Base-by-base conservation (phyloP, 148 eudicot species). In the Rhododendron henanense region DNA sequence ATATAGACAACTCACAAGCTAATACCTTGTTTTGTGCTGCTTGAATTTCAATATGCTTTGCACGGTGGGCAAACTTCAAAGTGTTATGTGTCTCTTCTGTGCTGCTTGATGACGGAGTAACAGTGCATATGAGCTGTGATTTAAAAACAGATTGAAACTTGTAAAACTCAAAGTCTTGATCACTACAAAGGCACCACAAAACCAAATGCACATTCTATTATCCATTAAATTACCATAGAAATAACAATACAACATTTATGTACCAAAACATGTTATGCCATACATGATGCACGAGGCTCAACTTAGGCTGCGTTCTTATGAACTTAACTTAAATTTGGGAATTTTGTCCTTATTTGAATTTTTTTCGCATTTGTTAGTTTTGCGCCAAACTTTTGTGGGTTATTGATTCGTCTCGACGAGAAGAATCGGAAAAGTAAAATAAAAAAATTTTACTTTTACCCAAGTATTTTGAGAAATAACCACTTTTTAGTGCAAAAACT, bases 41-140 rank as follows among this genome's bases (percentile, higher is more conserved):
- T 90, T 97, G 99, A 88, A 97, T 92, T 91, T 97, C 99, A 90
- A 97, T 94, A 87, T 92, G 91, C 87, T 96, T 96, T 86, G 99
- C 96, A 87, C 98, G 98, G 87, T 97, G 98, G 21, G 99, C 99
- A 91, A 97, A 97, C 88, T 97, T 97, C 88, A 97, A 89, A 83
- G 99, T 97, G 90, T 97, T 95, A 84, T 97, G 98, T 37, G 99
- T 97, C 90, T 97, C 99, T 89, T 97, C 99, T 33, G 96, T 78
- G 90, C 91, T 97, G 90, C 98, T 97, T 87, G 98, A 97, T 78
- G 99, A 96, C 75, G 99, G 99, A 81, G 98, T 97, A 84, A 97
- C 94, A 85, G 95, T 95, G 93, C 99, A 97, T 81, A 97, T 94
- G 81, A 97, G 98, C 99, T 97, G 94, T 48, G 84, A 84, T 47